Evolutionary conservation across 2,329 filamentous ascomycete species (phyloP).

Genomic region (Magnaporthiopsis poae): DNA sequence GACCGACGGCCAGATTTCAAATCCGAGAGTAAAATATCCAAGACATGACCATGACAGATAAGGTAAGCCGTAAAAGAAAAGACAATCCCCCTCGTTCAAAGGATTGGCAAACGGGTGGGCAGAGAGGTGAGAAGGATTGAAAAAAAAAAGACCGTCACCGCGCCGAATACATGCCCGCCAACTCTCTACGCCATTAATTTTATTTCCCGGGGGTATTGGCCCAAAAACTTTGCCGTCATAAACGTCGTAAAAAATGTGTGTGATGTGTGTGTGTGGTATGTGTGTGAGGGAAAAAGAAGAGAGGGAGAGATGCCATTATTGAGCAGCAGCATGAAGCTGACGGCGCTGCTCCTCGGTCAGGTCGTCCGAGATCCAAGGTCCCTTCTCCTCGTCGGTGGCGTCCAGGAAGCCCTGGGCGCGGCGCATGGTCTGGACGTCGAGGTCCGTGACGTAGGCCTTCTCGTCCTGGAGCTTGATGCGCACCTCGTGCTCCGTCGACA

Average conservation of each 20-base stretch:
- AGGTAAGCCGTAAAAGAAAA: conserved; percentile 1
- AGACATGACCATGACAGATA: conserved; percentile 2
- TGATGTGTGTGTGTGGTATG: neutral
- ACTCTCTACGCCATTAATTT: conserved; percentile 5
- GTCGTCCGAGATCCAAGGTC: conserved; percentile 69
- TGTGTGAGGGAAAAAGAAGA: neutral
- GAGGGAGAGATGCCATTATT: neutral
- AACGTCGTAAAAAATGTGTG: neutral
- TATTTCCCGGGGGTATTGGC: neutral
- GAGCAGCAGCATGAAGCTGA: conserved; percentile 8
- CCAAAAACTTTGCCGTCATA: neutral
- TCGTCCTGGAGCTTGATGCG: conserved; percentile 69
- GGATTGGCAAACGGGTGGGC: conserved; percentile 6
- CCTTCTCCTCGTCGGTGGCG: conserved; percentile 78
- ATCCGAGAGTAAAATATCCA: conserved; percentile 2
- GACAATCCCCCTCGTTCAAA: conserved; percentile 1
- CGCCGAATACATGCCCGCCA: neutral
- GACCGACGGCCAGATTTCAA: neutral
- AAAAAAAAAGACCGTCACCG: neutral
- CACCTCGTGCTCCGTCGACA: conserved; percentile 88
- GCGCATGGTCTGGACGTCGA: conserved; percentile 82
- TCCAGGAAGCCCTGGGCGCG: conserved; percentile 75
- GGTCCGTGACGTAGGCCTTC: conserved; percentile 77
- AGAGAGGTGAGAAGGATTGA: neutral
- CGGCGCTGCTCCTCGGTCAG: conserved; percentile 46